Base-by-base conservation (phyloP, 495 filamentous ascomycete species). In the Stereocaulon alpinum region DNA sequence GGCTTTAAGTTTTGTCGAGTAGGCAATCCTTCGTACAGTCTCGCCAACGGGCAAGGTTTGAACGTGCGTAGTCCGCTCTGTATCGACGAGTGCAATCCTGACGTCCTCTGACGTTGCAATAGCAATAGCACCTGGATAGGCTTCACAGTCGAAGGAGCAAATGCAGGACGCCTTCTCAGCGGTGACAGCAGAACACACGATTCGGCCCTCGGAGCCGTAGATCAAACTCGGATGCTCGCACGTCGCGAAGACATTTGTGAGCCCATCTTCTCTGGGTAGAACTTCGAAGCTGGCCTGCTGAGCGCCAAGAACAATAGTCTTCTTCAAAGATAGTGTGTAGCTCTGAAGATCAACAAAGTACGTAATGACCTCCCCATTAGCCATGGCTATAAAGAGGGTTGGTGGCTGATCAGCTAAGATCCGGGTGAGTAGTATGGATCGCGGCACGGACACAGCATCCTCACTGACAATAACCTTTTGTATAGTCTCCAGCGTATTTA, bases 181-280 rank as follows among this genome's bases (percentile, higher is more conserved):
- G 53, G 95, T 97, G n/a, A 96, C 86, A 1, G 94, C 89, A 18
- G 90, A 95, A 76, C 93, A 99, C 7, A 95, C 84, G 30, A 96
- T 85, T 12, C 91, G 80, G 1, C 86, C 89, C 66, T 97, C 89
- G 6, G 85, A 83, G 18, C 85, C 86, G 64, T 97, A 96, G 53
- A 97, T 94, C 51, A 99, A 70, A 63, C 87, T 95, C 17, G 93
- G 88, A 66, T 96, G 88, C 62, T 97, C 93, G 64, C 89, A 96
- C 0, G 87, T 92, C 1, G 91, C 89, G 65, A 99, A 95, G 0
- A 99, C 86, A 68, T 88, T 95, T 68, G 79, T 87, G 2, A 88
- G 67, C 0, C 74, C 75, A 55, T 84, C 77, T 14, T 72, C 75
- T 50, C 79, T 70, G 2, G 90, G 89, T 7, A 99, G 74, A 11